Percentiles rank a stretch among this genome's conserved stretches.
phyloP scores from a whole-genome alignment of 352 stramenopile species.

The Halophytophthora batemanensis region DNA sequence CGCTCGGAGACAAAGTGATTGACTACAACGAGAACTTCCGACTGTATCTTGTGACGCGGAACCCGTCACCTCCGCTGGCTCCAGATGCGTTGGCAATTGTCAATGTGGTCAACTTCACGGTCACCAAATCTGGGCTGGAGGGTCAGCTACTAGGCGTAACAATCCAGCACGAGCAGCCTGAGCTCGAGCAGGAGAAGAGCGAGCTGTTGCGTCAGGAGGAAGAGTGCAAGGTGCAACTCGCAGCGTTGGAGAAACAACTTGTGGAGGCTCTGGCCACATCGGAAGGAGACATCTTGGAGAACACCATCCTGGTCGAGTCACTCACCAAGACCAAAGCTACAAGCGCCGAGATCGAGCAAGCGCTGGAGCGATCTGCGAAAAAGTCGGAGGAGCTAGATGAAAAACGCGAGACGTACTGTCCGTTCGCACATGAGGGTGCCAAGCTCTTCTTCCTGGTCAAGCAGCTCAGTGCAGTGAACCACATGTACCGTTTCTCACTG shows the following conservation, averaged over 20 bases:
- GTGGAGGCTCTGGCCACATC: constrained; percentile 91
- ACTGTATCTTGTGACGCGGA: constrained; percentile 90
- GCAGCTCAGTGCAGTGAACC: constrained; percentile 85
- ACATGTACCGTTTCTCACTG: constrained; percentile 96
- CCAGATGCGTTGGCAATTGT: constrained; percentile 90
- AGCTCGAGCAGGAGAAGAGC: constrained; percentile 92
- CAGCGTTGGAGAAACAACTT: constrained; percentile 91
- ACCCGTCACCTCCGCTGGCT: constrained; percentile 82
- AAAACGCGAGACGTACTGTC: constrained; percentile 89
- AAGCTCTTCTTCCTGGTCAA: constrained; percentile 95
- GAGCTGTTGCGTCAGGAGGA: constrained; percentile 91
- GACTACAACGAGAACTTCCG: constrained; percentile 96
- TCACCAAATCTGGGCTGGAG: constrained; percentile 92
- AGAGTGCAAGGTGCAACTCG: constrained; percentile 94
- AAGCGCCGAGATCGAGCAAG: constrained; percentile 88
- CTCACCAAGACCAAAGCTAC: constrained; percentile 93
- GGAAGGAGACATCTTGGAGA: constrained; percentile 95
- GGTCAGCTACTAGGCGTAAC: constrained; percentile 92
- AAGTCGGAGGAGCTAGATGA: constrained; percentile 91
- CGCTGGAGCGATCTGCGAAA: constrained; percentile 85
- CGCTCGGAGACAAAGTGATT: constrained; percentile 90
- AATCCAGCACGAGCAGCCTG: constrained; percentile 93
- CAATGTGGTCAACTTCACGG: constrained; percentile 94
- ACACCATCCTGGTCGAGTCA: constrained; percentile 92
- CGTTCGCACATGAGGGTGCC: constrained; percentile 86